A percentile compares a stretch with the other conserved stretches of the same genome.
phyloP scores from a whole-genome alignment of 176 grass and related monocot genomes.

The Carex cristatella region DNA sequence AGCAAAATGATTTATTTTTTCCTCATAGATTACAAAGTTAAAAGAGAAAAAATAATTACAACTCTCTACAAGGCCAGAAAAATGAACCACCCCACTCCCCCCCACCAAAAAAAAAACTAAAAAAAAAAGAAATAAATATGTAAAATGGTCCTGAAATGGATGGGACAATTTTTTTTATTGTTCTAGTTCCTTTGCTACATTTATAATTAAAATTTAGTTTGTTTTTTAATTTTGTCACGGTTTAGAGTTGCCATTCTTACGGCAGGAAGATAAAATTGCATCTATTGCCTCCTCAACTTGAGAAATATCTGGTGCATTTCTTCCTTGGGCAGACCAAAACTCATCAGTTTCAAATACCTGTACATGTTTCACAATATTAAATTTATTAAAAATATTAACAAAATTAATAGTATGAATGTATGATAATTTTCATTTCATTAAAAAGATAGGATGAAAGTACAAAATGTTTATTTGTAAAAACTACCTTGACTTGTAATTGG shows the following conservation, averaged over 20 bases:
- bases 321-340: constrained; percentile 44
- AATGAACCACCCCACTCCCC: neutral
- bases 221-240: neutral
- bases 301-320: constrained; percentile 35
- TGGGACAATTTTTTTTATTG: neutral
- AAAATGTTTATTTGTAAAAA: neutral
- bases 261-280: constrained; percentile 36
- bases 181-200: neutral
- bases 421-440: neutral
- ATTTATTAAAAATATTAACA: neutral
- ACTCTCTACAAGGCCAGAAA: neutral
- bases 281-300: constrained; percentile 54
- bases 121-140: neutral
- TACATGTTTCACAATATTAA: neutral
- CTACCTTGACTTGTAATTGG: constrained; percentile 69
- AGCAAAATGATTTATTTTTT: too few species aligned
- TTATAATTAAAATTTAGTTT: neutral
- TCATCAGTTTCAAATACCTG: constrained; percentile 56
- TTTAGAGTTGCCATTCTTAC: neutral
- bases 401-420: neutral
- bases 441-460: too few species aligned
- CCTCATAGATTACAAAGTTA: neutral
- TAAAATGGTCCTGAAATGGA: neutral
- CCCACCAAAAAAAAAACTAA: neutral
- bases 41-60: neutral